Conservation (phyloP, 176 grass and related monocot species). For the Triticum monococcum region DNA sequence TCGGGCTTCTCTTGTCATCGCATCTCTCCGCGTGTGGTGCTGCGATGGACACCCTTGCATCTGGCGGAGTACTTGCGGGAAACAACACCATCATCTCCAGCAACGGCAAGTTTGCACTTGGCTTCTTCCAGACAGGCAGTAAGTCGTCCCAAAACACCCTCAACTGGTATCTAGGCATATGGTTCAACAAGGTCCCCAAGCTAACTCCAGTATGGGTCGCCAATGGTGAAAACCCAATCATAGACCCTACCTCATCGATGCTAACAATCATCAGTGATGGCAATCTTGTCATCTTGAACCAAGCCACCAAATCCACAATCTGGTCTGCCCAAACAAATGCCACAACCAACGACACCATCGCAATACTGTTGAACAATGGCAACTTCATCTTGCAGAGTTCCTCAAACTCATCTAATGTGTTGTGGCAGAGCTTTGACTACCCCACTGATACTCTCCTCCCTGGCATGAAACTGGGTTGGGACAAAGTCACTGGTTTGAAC, state of each 20-base stretch:
- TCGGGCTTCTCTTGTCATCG: too few species aligned
- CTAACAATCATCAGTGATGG: constrained; percentile 27
- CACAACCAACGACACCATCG: not conserved
- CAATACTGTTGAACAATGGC: constrained; percentile 9
- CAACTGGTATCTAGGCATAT: not conserved
- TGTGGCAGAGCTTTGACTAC: too few species aligned
- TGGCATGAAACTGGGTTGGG: too few species aligned
- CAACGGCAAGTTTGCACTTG: not conserved
- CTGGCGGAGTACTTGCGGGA: not conserved
- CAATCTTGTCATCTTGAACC: constrained; percentile 24
- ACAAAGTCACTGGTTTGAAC: too few species aligned
- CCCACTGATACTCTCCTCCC: too few species aligned
- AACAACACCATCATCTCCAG: constrained; percentile 1
- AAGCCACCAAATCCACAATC: not conserved
- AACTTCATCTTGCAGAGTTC: constrained; percentile 37
- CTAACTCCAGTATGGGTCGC: constrained; percentile 40
- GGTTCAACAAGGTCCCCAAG: constrained; percentile 32
- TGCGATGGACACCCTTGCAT: not conserved
- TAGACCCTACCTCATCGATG: not conserved
- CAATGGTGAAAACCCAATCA: constrained; percentile 23
- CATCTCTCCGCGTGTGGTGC: not conserved
- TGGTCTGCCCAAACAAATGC: constrained; percentile 34
- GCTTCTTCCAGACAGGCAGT: constrained; percentile 36
- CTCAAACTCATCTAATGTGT: not conserved
- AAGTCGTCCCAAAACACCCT: not conserved